These are phyloP conservation scores for Arthrocladium fulminans DNA, from an alignment of 2,329 filamentous ascomycete genomes.

Conservation along the genomic window DNA sequence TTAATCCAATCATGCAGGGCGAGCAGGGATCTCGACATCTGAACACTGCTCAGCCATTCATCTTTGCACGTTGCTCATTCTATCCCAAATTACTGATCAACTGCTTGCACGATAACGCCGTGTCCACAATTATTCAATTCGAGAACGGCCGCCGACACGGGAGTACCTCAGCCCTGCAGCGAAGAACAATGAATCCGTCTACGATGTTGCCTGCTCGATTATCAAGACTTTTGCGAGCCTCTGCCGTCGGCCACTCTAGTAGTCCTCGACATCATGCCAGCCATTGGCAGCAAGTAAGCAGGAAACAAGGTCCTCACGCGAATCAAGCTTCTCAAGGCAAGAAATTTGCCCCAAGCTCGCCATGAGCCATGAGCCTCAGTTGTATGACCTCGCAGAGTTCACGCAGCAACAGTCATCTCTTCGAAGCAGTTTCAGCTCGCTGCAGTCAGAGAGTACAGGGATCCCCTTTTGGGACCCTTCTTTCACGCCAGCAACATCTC, in stretches of 20 bases:
- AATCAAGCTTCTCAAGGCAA: neutral
- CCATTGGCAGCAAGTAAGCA: no score
- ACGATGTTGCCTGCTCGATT: no score
- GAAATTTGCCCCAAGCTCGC: neutral
- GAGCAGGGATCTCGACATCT: neutral
- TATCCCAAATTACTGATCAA: no score
- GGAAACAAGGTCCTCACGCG: no score
- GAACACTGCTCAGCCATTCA: neutral
- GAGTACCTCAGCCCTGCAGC: neutral
- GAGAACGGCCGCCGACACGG: no score
- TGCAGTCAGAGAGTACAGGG: neutral
- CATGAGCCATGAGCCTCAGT: neutral
- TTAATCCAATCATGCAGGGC: neutral
- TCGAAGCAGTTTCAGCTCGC: neutral
- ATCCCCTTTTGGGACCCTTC: constrained; percentile 1
- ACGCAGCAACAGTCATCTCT: neutral
- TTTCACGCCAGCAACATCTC: constrained; percentile 2
- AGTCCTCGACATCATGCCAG: no score
- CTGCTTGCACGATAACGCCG: no score
- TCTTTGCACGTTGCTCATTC: neutral
- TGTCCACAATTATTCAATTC: no score
- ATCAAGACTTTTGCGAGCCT: no score
- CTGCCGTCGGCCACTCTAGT: no score
- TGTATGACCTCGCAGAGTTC: constrained; percentile 5
- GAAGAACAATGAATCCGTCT: neutral